Evolutionary conservation across 2,329 filamentous ascomycete genomes (phyloP).

Genomic region (Stemphylium lycopersici): DNA sequence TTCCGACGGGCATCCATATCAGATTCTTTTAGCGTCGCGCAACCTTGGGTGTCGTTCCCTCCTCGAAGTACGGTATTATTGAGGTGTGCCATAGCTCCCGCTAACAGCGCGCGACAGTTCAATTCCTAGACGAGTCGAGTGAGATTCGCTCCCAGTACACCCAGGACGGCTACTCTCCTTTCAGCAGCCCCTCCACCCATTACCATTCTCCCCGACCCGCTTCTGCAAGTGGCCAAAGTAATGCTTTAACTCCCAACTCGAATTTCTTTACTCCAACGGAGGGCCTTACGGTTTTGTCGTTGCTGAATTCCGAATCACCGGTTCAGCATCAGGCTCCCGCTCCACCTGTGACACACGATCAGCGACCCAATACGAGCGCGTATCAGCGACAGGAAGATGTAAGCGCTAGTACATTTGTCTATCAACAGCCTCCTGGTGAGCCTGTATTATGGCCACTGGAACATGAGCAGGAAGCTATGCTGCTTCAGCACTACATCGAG

Average conservation of each 20-base stretch:
- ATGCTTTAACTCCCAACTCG: constrained; percentile 23
- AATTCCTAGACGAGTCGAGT: constrained; percentile 46
- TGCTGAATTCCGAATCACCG: constrained; percentile 44
- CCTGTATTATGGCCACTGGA: constrained; percentile 45
- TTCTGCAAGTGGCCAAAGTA: constrained; percentile 18
- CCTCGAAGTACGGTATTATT: constrained; percentile 33
- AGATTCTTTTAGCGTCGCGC: constrained; percentile 36
- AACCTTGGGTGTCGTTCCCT: constrained; percentile 46
- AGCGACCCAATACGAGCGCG: constrained; percentile 8
- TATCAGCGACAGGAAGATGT: constrained; percentile 16
- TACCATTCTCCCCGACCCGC: constrained; percentile 17
- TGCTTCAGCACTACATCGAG: constrained; percentile 46
- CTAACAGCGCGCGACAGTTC: constrained; percentile 35
- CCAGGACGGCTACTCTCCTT: constrained; percentile 26
- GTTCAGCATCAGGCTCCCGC: constrained; percentile 20
- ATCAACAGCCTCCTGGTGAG: constrained; percentile 38
- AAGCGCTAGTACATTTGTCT: constrained; percentile 30
- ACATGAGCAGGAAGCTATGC: constrained; percentile 47
- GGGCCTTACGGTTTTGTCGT: constrained; percentile 41
- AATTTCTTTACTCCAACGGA: constrained; percentile 35
- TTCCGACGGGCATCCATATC: constrained; percentile 47
- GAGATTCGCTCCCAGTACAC: constrained; percentile 42
- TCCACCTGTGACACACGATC: constrained; percentile 24
- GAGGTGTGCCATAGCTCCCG: neutral
- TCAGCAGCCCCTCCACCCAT: constrained; percentile 16